These are phyloP conservation scores for Plasmodium coatneyi DNA, from an alignment of 169 alveolate genomes.

Conservation along the genomic window DNA sequence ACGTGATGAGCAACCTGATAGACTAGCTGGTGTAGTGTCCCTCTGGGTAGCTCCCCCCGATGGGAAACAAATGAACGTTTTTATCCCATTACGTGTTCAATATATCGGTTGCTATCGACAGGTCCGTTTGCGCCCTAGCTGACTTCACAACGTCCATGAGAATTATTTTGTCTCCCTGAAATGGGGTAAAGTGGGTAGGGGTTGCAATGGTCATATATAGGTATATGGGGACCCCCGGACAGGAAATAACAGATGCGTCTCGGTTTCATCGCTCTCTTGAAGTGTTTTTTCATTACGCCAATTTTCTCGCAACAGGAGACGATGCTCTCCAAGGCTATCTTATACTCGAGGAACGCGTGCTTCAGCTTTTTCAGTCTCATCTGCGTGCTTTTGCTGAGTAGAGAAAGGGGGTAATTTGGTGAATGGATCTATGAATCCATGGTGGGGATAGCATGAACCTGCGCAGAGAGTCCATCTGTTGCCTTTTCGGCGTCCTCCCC, in stretches of 20 bases:
- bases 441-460: not conserved
- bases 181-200: not conserved
- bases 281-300: constrained; percentile 18
- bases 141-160: constrained; percentile 65
- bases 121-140: constrained; percentile 47
- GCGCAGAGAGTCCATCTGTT: not conserved
- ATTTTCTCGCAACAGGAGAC: constrained; percentile 71
- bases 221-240: not conserved
- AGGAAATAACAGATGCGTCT: not conserved
- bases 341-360: constrained; percentile 50
- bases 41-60: not conserved
- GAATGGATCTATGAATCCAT: not conserved
- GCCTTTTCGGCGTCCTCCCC: not conserved
- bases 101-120: constrained; percentile 65
- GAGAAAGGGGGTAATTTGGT: not conserved
- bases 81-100: constrained; percentile 32
- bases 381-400: constrained; percentile 33
- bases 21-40: not conserved
- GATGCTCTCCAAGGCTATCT: constrained; percentile 59
- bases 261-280: not conserved
- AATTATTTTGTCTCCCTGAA: constrained; percentile 60
- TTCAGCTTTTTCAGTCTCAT: constrained; percentile 27
- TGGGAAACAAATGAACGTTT: not conserved
- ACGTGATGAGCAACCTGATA: not conserved
- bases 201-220: not conserved